Evolutionary conservation across 805 yeast genomes (phyloP), one percentile per base, ranked within the genome.

Genomic region (Monosporozyma unispora): DNA sequence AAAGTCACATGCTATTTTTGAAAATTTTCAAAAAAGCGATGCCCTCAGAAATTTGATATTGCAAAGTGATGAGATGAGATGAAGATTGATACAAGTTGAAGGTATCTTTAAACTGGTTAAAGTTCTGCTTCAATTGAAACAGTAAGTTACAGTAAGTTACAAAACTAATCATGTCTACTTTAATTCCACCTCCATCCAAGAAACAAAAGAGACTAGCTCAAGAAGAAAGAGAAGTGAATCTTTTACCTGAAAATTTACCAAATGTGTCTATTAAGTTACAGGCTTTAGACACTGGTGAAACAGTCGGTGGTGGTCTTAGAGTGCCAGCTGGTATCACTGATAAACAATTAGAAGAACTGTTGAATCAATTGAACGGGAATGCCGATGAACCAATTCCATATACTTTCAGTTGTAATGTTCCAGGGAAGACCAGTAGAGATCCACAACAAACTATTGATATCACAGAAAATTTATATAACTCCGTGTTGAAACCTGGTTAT

Each of bases 181-280:
- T 87, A 42, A 67, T 93, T 44, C 99, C 99, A 23, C 98, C 97
- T 39, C 95, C 87, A 19, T 84, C 96, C 1, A 91, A 93, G 67
- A 87, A 81, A 62, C 96, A 87, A 64, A 86, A 77, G 67, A 80
- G 81, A 63, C 86, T 76, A 54, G 95, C 95, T 4, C 97, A 89
- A 64, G 74, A 79, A 63, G 86, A 87, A 8, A 80, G 83, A 49
- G 91, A 85, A 47, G 83, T 85, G 25, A 82, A 79, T 47, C 66
- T 85, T 10, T 70, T 84, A 16, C 96, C 97, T 2, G 72, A 64
- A 1, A 91, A 87, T 60, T 68, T 90, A 21, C 96, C 97, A 22
- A 81, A 88, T 71, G 96, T 91, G 23, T 75, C 89, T 48, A 80
- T 91, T 50, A 84, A 82, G 64, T 89, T 91, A 66, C 91, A 88